These are phyloP conservation scores for Phytopythium ostracodes DNA, from an alignment of 352 stramenopile genomes.

Conservation along the genomic window DNA sequence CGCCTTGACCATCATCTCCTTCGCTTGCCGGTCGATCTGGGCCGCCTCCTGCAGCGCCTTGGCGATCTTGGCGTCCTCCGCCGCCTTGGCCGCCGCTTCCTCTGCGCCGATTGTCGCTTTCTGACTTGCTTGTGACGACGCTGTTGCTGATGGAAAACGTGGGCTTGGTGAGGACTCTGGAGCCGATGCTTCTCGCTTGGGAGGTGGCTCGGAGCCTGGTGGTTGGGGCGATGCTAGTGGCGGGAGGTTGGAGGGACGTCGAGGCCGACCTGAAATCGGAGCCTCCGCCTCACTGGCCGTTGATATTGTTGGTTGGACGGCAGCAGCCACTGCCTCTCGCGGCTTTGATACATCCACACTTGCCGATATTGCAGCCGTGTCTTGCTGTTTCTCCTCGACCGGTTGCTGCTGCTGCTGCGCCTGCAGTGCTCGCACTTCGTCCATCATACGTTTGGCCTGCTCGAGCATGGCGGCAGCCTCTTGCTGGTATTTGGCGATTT, in stretches of 20 bases:
- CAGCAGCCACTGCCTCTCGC: not conserved
- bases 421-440: constrained; percentile 54
- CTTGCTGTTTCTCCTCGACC: constrained; percentile 11
- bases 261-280: not conserved
- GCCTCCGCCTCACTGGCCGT: not conserved
- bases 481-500: constrained; percentile 57
- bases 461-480: constrained; percentile 71
- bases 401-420: constrained; percentile 18
- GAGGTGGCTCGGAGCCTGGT: not conserved
- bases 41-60: constrained; percentile 44
- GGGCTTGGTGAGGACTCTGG: not conserved
- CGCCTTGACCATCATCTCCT: constrained; percentile 71
- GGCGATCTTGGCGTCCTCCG: constrained; percentile 36
- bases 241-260: constrained; percentile 4
- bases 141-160: not conserved
- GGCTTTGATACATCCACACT: not conserved
- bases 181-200: not conserved
- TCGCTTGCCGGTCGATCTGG: constrained; percentile 56
- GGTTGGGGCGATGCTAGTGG: not conserved
- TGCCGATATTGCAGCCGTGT: too few species aligned
- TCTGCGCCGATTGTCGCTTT: not conserved
- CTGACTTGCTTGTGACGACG: not conserved
- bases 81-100: not conserved
- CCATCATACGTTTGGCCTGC: constrained; percentile 67
- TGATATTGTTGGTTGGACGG: too few species aligned